Conservation (phyloP, 2,329 filamentous ascomycete genomes). For the Epichloe festucae region DNA sequence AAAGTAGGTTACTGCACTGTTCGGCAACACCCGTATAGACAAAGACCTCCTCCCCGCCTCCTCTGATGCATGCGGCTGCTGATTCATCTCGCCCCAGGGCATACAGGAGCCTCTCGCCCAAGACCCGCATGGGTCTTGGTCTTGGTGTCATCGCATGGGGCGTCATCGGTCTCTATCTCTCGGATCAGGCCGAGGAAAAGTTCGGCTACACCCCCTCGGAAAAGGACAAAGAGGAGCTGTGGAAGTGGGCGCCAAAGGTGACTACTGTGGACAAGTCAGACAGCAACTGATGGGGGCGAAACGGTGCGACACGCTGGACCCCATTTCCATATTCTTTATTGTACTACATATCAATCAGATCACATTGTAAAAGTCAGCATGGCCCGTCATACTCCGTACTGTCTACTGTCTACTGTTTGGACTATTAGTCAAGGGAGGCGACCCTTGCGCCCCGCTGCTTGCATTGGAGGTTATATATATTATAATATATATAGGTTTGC, state of each 20-base stretch:
- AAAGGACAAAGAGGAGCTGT: constrained; percentile 56
- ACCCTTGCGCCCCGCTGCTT: not conserved
- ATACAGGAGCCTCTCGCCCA: constrained; percentile 59
- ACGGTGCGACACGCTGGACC: not conserved
- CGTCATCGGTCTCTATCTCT: constrained; percentile 55
- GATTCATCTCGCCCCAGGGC: constrained; percentile 31
- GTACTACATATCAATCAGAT: not conserved
- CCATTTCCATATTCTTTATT: not conserved
- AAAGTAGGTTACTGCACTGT: too few relatives aligned
- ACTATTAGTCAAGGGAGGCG: not conserved
- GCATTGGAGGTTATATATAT: too few relatives aligned
- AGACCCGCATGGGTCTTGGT: constrained; percentile 60
- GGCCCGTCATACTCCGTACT: too few relatives aligned
- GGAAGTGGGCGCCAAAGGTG: constrained; percentile 48
- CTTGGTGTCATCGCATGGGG: constrained; percentile 67
- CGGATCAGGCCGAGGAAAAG: constrained; percentile 59
- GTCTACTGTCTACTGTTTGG: too few relatives aligned
- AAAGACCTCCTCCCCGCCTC: too few relatives aligned
- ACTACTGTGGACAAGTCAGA: constrained; percentile 37
- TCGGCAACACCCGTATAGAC: too few relatives aligned
- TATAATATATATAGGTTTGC: too few relatives aligned
- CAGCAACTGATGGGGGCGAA: not conserved
- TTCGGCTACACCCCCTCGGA: constrained; percentile 64
- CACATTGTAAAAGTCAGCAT: not conserved
- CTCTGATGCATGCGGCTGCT: not conserved